phyloP scores from a whole-genome alignment of 768 basidiomycete genomes.

The Pulveroboletus sp. region DNA sequence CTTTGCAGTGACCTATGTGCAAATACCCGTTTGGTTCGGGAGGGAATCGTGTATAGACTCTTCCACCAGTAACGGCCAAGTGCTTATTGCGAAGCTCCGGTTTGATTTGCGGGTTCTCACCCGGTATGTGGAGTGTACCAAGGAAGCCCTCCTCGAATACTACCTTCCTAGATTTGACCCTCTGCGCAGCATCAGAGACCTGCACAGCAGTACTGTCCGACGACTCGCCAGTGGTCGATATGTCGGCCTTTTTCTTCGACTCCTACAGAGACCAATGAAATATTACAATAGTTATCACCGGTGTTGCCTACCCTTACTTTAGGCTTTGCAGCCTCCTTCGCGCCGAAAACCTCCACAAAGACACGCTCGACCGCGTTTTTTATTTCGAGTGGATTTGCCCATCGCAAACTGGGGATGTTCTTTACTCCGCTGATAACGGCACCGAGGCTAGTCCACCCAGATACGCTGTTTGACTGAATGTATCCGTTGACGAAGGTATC shows the following conservation, averaged over 20 bases:
- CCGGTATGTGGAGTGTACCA: constrained; percentile 87
- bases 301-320: constrained; percentile 56
- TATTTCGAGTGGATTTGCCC: constrained; percentile 82
- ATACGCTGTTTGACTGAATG: constrained; percentile 48
- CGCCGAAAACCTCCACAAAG: constrained; percentile 67
- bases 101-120: constrained; percentile 86
- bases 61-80: constrained; percentile 72
- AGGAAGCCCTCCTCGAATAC: constrained; percentile 97
- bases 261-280: constrained; percentile 33
- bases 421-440: constrained; percentile 63
- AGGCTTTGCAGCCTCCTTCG: constrained; percentile 62
- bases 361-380: constrained; percentile 77
- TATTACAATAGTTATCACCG: neutral
- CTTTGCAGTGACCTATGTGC: constrained; percentile 96
- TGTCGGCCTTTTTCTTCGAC: constrained; percentile 43
- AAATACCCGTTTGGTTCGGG: constrained; percentile 98
- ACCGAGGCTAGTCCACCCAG: constrained; percentile 79
- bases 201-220: constrained; percentile 23
- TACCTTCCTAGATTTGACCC: constrained; percentile 44
- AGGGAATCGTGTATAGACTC: constrained; percentile 94
- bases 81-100: constrained; percentile 79
- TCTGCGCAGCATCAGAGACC: constrained; percentile 34
- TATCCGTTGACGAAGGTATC: constrained; percentile 52
- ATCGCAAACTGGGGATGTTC: constrained; percentile 60
- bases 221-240: constrained; percentile 3